Base-by-base conservation (phyloP, 345 rosid genomes). In the Melaleuca quinquenervia region DNA sequence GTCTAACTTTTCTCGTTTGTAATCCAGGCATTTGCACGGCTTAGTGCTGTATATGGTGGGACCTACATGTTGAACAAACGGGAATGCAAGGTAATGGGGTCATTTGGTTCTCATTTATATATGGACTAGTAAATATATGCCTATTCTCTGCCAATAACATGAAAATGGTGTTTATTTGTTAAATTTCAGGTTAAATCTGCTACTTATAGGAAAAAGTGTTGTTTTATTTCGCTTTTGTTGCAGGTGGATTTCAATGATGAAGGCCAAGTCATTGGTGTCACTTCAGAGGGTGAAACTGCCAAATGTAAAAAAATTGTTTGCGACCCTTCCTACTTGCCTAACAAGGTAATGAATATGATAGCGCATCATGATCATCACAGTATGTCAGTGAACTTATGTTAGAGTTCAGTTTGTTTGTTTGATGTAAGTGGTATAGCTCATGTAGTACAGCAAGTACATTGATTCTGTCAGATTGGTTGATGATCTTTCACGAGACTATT, bases 211-310 rank as follows among this genome's bases (percentile, higher is more conserved):
- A 21, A 48, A 52, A 50, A 51, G 51, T 50, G 56, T 45, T 36
- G 48, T 86, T 11, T 87, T 13, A 52, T 88, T 60, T 85, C 87
- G 53, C 82, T 87, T 26, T 85, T 51, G 70, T 89, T 82, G 84
- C 92, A 98, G 99, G 99, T 95, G 36, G 98, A 95, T 91, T 98
- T 94, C 7, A 90, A 98, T 52, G 96, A 91, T 74, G 98, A 95
- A 91, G 98, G 99, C 48, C 92, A 93, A 90, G 99, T 92, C 85
- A 6, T 22, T 55, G 99, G 99, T 87, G 99, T 98, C 80, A 95
- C 99, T 48, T 97, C 99, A 18, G 99, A 96, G 90, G 98, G 99
- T 82, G 98, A 94, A 93, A 98, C 99, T 86, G 99, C 99, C n/a
- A 94, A 85, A 90, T 94, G 99, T 93, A 95, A 95, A 89, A 98